phyloP scores from a whole-genome alignment of 2,329 filamentous ascomycete species.

The Colletotrichum falcatum region DNA sequence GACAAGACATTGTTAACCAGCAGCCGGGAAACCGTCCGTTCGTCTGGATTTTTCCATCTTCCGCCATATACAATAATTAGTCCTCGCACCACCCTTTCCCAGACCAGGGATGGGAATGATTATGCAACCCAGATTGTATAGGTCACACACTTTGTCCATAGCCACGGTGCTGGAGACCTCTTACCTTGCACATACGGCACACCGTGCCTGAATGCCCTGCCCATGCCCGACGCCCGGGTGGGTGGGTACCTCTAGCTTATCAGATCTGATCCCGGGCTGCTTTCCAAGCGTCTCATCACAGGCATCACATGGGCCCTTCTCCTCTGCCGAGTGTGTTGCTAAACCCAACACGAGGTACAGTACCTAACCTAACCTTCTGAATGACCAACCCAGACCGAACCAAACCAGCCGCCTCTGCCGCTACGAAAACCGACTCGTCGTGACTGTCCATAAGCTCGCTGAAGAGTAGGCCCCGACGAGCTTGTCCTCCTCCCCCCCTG shows the following conservation, averaged over 20 bases:
- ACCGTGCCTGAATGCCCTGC: constrained; percentile 18
- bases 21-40: background rate
- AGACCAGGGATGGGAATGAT: background rate
- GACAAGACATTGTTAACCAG: background rate
- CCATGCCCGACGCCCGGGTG: constrained; percentile 30
- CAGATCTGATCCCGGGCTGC: constrained; percentile 34
- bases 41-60: background rate
- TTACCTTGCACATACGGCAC: constrained; percentile 10
- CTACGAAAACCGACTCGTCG: constrained; percentile 30
- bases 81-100: background rate
- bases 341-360: constrained; percentile 11
- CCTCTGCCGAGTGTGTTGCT: constrained; percentile 30
- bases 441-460: constrained; percentile 7
- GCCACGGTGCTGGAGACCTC: background rate
- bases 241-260: constrained; percentile 38
- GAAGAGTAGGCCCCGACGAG: background rate
- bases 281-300: constrained; percentile 37
- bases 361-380: constrained; percentile 15
- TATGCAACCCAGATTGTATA: constrained; percentile 1
- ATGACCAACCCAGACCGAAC: constrained; percentile 10
- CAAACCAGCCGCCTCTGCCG: constrained; percentile 4
- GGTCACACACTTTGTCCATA: background rate
- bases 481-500: background rate
- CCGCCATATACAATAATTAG: background rate
- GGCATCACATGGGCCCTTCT: constrained; percentile 36